A percentile compares a stretch with the other conserved stretches of the same genome.
phyloP scores from a whole-genome alignment of 441 rosid species.

The Dalechampia spathulata region DNA sequence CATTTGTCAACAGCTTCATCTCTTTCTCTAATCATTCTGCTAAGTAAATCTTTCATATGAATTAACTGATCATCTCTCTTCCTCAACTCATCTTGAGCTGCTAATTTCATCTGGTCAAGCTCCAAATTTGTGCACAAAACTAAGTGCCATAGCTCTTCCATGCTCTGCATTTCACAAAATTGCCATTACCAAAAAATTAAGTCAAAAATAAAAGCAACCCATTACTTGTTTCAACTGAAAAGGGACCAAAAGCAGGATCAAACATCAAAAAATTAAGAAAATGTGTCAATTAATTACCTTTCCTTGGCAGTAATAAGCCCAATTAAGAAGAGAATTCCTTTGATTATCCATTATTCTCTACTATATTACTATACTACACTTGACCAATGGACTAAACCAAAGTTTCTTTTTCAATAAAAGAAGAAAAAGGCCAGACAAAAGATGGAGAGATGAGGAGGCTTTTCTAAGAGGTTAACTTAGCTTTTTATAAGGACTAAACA shows the following conservation, averaged over 20 bases:
- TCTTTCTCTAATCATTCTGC: conserved; percentile 46
- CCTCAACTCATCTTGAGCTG: conserved; percentile 63
- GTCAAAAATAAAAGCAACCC: not conserved
- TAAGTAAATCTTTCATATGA: conserved; percentile 44
- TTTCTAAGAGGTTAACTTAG: too few relatives aligned
- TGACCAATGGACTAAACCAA: conserved; percentile 2
- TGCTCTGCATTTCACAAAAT: conserved; percentile 41
- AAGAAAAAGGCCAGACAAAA: not conserved
- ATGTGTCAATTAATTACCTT: conserved; percentile 47
- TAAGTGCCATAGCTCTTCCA: conserved; percentile 64
- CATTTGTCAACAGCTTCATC: conserved; percentile 47
- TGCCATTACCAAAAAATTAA: too few relatives aligned
- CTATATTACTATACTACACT: conserved; percentile 1
- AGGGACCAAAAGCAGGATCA: not conserved
- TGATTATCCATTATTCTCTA: conserved; percentile 64
- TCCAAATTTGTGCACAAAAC: conserved; percentile 67
- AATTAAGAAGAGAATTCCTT: conserved; percentile 38
- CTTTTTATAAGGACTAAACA: too few relatives aligned
- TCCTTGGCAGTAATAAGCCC: conserved; percentile 58
- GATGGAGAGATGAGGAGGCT: conserved; percentile 1
- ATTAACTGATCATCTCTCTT: conserved; percentile 48
- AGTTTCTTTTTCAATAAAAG: not conserved
- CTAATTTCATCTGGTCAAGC: conserved; percentile 51
- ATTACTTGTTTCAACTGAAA: too few relatives aligned
- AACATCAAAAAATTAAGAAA: not conserved